Percentiles rank a stretch among this genome's conserved stretches.
phyloP scores from a whole-genome alignment of 2,329 filamentous ascomycete genomes.

The Cercospora zeina region DNA sequence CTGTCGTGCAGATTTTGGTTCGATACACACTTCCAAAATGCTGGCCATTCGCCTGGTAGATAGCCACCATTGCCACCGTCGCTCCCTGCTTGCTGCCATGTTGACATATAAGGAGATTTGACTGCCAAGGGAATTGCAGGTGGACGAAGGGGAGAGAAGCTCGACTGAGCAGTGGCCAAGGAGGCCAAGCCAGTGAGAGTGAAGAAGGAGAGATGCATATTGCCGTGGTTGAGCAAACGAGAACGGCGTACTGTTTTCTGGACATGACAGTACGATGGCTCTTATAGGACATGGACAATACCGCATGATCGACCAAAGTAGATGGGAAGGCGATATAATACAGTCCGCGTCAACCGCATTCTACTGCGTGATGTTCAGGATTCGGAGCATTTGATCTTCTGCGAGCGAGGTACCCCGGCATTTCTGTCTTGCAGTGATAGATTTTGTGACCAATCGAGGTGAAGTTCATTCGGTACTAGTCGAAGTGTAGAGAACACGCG shows the following conservation, averaged over 20 bases:
- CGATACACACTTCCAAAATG: conserved; percentile 54
- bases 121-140: conserved; percentile 73
- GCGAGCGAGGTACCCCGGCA: background rate
- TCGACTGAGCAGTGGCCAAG: conserved; percentile 36
- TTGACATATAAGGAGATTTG: conserved; percentile 70
- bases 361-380: background rate
- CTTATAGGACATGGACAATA: background rate
- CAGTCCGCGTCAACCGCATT: background rate
- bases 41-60: conserved; percentile 59
- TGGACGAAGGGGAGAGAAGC: conserved; percentile 63
- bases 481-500: background rate
- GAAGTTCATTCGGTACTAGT: background rate
- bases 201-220: conserved; percentile 24
- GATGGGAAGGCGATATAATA: background rate
- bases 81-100: conserved; percentile 63
- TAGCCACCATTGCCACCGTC: conserved; percentile 64
- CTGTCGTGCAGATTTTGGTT: background rate
- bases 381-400: background rate
- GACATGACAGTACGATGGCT: background rate
- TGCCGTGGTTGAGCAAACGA: background rate
- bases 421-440: background rate
- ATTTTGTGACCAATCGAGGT: background rate
- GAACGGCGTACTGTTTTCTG: background rate
- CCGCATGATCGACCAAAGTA: conserved; percentile 1
- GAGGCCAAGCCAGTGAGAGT: conserved; percentile 22